Percentiles rank a stretch among this genome's conserved stretches.
Conservation (phyloP, 1,139 yeast genomes). For the Candida sp. region DNA sequence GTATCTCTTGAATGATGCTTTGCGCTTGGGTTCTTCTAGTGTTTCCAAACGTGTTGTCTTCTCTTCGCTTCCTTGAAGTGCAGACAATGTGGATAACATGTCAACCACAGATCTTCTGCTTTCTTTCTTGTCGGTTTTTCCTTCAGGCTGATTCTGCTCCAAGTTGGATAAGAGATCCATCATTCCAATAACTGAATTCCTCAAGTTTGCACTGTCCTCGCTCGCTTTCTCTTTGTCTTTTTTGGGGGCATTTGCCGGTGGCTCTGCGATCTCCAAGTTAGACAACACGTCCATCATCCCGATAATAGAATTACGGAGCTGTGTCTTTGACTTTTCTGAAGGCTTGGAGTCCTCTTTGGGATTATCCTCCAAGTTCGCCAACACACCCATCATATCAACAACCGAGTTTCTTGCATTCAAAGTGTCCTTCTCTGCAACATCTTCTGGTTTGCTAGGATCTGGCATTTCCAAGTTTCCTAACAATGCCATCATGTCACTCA, state of each 20-base stretch:
- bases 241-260: background rate
- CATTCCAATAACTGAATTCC: conserved; percentile 20
- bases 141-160: conserved; percentile 2
- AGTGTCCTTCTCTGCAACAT: background rate
- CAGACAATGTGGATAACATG: conserved; percentile 25
- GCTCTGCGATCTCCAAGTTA: conserved; percentile 8
- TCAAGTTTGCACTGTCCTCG: conserved; percentile 11
- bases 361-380: conserved; percentile 14
- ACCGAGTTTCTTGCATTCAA: background rate
- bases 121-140: background rate
- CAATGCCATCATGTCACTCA: conserved; percentile 22
- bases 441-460: background rate
- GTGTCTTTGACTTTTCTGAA: background rate
- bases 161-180: conserved; percentile 20
- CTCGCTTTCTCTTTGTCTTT: background rate
- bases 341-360: background rate
- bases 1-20: conserved; percentile 23
- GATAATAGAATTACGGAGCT: conserved; percentile 19
- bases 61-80: background rate
- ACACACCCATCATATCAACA: conserved; percentile 20
- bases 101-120: conserved; percentile 14
- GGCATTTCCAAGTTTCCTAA: conserved; percentile 18
- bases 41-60: background rate
- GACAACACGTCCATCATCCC: conserved; percentile 24
- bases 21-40: conserved; percentile 4